phyloP scores from a whole-genome alignment of 495 filamentous ascomycete species.

The Xylaria sp. region DNA sequence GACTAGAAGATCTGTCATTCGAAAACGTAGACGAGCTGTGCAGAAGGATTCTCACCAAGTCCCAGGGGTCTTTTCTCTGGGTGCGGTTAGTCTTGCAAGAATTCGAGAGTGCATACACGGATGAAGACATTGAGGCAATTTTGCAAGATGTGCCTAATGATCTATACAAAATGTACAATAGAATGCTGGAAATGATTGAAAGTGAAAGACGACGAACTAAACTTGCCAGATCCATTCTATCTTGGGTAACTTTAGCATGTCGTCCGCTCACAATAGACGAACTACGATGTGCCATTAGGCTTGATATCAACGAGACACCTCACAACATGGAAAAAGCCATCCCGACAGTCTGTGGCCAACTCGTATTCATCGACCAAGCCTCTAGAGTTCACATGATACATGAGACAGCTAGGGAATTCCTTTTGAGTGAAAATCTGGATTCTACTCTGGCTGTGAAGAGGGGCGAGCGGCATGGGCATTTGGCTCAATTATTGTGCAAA shows the following conservation, averaged over 20 bases:
- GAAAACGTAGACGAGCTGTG: constrained; percentile 36
- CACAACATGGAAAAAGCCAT: constrained; percentile 38
- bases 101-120: constrained; percentile 38
- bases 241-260: constrained; percentile 37
- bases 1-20: constrained; percentile 32
- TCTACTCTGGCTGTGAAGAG: constrained; percentile 28
- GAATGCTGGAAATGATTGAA: constrained; percentile 39
- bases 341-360: constrained; percentile 39
- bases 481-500: constrained; percentile 31
- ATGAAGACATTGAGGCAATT: constrained; percentile 40
- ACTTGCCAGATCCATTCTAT: constrained; percentile 40
- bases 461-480: constrained; percentile 32
- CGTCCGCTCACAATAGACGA: constrained; percentile 42
- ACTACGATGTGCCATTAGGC: constrained; percentile 37
- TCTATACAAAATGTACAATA: constrained; percentile 37
- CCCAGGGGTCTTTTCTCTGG: constrained; percentile 48
- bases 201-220: constrained; percentile 28
- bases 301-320: constrained; percentile 38
- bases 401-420: constrained; percentile 45
- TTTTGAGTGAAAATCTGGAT: constrained; percentile 28
- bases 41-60: constrained; percentile 40
- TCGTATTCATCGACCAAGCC: constrained; percentile 37
- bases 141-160: constrained; percentile 38
- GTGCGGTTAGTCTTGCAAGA: constrained; percentile 41
- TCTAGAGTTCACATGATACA: constrained; percentile 41